Base-by-base conservation (phyloP, 495 filamentous ascomycete genomes). In the Trichoderma asperelloides region DNA sequence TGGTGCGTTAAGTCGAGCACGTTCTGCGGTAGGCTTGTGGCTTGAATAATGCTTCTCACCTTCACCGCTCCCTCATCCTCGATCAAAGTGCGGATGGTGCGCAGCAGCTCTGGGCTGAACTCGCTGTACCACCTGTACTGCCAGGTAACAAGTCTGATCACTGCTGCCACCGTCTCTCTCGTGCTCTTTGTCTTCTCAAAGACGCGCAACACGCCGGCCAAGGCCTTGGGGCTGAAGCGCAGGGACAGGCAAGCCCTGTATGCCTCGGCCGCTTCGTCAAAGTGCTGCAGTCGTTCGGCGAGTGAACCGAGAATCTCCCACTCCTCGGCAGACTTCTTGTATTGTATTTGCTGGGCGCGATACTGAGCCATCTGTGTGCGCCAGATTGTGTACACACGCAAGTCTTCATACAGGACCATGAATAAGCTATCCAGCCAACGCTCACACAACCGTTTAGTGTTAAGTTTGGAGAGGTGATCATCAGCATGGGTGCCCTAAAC, bases 121-220 rank as follows among this genome's bases (percentile, higher is more conserved):
- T 98, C 96, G 30, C 93, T 96, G 79, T 98, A 98, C 95, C 95
- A 97, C 68, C 95, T 87, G 78, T 97, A 98, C 79, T 98, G 94
- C 95, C 95, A 98, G 5, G 94, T 91, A 41, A 97, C 91, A 63
- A 98, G 78, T 51, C 91, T 82, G 66, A 98, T 97, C 65, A 97
- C 81, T 12, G 89, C 87, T 47, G 87, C 88, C 33, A 98, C 81
- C 69, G 89, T 90, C 39, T 88, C 87, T 65, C 91, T 79, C 11
- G 90, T 90, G 73, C 89, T 90, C 69, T 85, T 83, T 70, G 85
- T 82, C 72, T 93, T 90, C 70, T 81, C 78, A 71, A 92, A 91
- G 60, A 89, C 81, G 71, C 86, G 87, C 70, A 98, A 76, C 51
- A 98, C 83, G 21, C 94, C 95, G 51, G 86, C 86, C 79, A 97